Evolutionary conservation across 2,329 filamentous ascomycete species (phyloP).

Genomic region (Fusarium sp.): DNA sequence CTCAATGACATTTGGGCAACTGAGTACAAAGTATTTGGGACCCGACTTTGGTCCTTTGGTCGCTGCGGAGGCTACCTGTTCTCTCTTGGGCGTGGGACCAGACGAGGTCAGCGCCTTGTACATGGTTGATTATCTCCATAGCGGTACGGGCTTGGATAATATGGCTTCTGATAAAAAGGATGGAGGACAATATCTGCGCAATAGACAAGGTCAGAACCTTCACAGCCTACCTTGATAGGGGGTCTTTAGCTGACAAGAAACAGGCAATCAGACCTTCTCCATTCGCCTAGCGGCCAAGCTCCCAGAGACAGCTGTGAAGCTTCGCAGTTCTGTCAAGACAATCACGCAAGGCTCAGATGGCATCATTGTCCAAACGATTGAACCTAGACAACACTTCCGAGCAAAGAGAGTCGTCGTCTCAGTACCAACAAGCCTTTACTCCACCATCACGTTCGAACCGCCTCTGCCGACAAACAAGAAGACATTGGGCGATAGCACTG

Average conservation of each 20-base stretch:
- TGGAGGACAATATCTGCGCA: constrained; percentile 46
- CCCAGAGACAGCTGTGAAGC: constrained; percentile 23
- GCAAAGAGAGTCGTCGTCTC: constrained; percentile 49
- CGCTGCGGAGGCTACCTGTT: constrained; percentile 11
- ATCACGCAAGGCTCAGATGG: constrained; percentile 34
- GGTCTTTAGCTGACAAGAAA: background rate
- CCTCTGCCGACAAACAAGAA: constrained; percentile 51
- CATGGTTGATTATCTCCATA: constrained; percentile 42
- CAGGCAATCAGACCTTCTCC: constrained; percentile 38
- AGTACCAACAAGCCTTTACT: constrained; percentile 47
- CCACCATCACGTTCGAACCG: constrained; percentile 45
- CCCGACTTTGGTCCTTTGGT: constrained; percentile 22
- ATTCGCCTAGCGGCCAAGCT: constrained; percentile 34
- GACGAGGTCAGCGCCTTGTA: constrained; percentile 42
- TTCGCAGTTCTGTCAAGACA: constrained; percentile 35
- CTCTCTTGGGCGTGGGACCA: constrained; percentile 40
- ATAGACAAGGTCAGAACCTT: constrained; percentile 38
- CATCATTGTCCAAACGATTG: constrained; percentile 34
- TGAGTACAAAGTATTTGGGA: constrained; percentile 13
- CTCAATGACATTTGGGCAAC: constrained; percentile 24
- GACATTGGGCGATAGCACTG: constrained; percentile 49
- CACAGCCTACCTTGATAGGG: no score
- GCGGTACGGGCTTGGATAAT: constrained; percentile 38
- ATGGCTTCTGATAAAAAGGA: constrained; percentile 39
- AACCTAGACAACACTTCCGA: constrained; percentile 24